phyloP scores from a whole-genome alignment of 805 yeast species.

The Pichia heedii region DNA sequence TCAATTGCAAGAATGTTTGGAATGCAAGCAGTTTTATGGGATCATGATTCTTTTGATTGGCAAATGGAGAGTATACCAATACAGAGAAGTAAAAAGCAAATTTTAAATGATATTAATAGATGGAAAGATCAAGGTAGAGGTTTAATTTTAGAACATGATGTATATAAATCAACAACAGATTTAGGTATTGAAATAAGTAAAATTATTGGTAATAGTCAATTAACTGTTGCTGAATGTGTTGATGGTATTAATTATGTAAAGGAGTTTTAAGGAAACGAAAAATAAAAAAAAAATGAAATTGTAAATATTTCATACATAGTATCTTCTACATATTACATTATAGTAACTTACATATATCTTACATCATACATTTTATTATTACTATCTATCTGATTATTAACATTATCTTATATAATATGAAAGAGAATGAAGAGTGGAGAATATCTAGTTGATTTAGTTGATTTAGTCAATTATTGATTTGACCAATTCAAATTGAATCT shows the following conservation, averaged over 20 bases:
- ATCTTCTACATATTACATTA: too few relatives aligned
- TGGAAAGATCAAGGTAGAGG: constrained; percentile 49
- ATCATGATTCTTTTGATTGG: constrained; percentile 90
- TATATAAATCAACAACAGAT: constrained; percentile 53
- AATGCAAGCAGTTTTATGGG: constrained; percentile 85
- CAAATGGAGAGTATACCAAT: constrained; percentile 43
- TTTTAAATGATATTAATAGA: constrained; percentile 43
- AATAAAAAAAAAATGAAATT: neutral
- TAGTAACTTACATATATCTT: too few relatives aligned
- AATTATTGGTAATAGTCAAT: constrained; percentile 50
- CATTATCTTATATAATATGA: too few relatives aligned
- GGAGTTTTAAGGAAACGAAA: constrained; percentile 9
- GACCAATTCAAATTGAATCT: constrained; percentile 69
- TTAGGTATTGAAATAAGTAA: constrained; percentile 52
- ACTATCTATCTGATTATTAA: too few relatives aligned
- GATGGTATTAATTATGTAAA: constrained; percentile 56
- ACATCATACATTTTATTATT: too few relatives aligned
- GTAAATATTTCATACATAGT: too few relatives aligned
- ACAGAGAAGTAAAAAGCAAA: constrained; percentile 39
- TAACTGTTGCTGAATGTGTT: constrained; percentile 74
- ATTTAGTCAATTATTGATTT: constrained; percentile 15
- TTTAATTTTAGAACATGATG: constrained; percentile 82
- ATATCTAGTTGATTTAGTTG: too few relatives aligned
- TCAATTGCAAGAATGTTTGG: constrained; percentile 76
- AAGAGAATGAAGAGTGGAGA: too few relatives aligned